Evolutionary conservation across 768 basidiomycete species (phyloP).

Genomic region (Collybia sordida): DNA sequence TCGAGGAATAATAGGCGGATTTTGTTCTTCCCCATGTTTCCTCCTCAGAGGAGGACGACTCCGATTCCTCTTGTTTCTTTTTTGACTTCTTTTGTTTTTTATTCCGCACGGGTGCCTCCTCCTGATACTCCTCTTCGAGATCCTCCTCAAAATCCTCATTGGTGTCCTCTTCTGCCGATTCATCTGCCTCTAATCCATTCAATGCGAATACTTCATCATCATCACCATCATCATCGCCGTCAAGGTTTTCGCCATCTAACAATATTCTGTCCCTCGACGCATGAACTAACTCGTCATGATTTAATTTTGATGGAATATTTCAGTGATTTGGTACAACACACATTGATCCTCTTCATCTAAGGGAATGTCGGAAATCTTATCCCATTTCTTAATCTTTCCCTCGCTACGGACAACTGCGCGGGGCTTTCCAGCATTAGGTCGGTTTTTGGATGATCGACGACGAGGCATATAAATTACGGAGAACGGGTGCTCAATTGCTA

Average conservation of each 20-base stretch:
- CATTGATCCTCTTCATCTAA: constrained; percentile 81
- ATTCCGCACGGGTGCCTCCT: constrained; percentile 13
- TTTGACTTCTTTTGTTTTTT: constrained; percentile 19
- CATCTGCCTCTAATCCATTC: constrained; percentile 49
- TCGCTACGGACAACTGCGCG: constrained; percentile 52
- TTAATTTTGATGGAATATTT: neutral
- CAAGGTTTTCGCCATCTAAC: constrained; percentile 57
- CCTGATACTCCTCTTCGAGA: constrained; percentile 23
- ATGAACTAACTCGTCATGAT: constrained; percentile 52
- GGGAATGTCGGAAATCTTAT: constrained; percentile 64
- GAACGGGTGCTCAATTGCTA: too few species aligned
- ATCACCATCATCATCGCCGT: constrained; percentile 53
- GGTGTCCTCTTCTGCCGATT: constrained; percentile 26
- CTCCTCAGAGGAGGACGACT: constrained; percentile 37
- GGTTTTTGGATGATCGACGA: constrained; percentile 40
- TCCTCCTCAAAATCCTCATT: constrained; percentile 35
- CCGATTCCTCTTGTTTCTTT: constrained; percentile 27
- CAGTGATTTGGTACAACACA: constrained; percentile 32
- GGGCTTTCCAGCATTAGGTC: constrained; percentile 33
- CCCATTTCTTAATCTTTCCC: constrained; percentile 63
- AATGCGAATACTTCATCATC: constrained; percentile 85
- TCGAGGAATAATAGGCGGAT: constrained; percentile 84
- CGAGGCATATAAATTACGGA: constrained; percentile 38
- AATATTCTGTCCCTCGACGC: constrained; percentile 73
- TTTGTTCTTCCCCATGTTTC: constrained; percentile 85